phyloP scores from a whole-genome alignment of 305 asterid species.

The Plantago coronopus region DNA sequence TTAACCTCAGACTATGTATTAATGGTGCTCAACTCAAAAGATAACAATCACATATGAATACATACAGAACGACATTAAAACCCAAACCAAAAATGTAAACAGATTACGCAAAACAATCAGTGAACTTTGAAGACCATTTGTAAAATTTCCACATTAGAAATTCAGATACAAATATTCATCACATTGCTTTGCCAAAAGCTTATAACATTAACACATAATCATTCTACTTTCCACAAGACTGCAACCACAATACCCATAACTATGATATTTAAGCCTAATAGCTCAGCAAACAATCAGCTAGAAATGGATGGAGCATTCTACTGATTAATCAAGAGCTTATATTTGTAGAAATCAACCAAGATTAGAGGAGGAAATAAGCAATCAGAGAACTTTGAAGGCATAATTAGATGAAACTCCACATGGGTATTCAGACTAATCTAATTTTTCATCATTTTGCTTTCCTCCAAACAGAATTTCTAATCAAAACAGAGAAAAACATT shows the following conservation, averaged over 20 bases:
- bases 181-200: background rate
- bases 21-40: slow-evolving; percentile 29
- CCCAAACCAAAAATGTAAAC: background rate
- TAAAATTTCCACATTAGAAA: background rate
- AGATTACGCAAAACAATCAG: slow-evolving; percentile 4
- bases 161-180: slow-evolving; percentile 15
- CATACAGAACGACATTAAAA: too few relatives aligned
- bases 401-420: slow-evolving; percentile 26
- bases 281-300: too few relatives aligned
- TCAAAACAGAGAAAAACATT: background rate
- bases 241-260: too few relatives aligned
- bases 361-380: slow-evolving; percentile 17
- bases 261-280: too few relatives aligned
- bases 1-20: slow-evolving; percentile 38
- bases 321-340: background rate
- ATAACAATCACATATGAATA: background rate
- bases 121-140: slow-evolving; percentile 18
- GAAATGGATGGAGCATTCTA: too few relatives aligned
- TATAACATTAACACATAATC: too few relatives aligned
- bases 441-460: slow-evolving; percentile 37
- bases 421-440: slow-evolving; percentile 25
- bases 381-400: slow-evolving; percentile 64
- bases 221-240: too few relatives aligned
- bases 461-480: background rate
- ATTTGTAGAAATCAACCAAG: background rate